Percentiles rank a stretch among this genome's conserved stretches.
Evolutionary conservation across 805 yeast species (phyloP).

Genomic region (Diddensiella transvaalensis): DNA sequence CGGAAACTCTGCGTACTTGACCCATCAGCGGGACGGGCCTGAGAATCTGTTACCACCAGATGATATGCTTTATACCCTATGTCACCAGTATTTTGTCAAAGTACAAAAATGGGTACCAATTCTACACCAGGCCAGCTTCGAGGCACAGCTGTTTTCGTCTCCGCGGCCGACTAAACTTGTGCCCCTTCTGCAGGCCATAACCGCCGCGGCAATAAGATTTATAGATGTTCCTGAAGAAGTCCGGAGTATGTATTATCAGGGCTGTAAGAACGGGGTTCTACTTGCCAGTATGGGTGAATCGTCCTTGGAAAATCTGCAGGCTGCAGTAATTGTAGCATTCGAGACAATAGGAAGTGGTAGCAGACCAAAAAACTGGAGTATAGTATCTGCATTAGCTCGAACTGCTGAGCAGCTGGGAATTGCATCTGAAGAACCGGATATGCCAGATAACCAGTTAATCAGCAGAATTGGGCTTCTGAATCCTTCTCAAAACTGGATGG

Average conservation of each 20-base stretch:
- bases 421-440: slow-evolving; percentile 12
- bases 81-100: slow-evolving; percentile 8
- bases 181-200: slow-evolving; percentile 11
- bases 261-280: slow-evolving; percentile 10
- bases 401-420: slow-evolving; percentile 15
- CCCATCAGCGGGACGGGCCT: neutral
- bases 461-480: slow-evolving; percentile 35
- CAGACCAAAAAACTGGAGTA: slow-evolving; percentile 14
- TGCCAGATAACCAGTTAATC: slow-evolving; percentile 1
- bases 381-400: slow-evolving; percentile 13
- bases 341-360: slow-evolving; percentile 12
- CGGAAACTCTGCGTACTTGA: neutral
- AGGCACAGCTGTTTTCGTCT: neutral
- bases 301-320: slow-evolving; percentile 15
- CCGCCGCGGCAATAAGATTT: slow-evolving; percentile 9
- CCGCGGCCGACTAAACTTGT: neutral
- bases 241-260: neutral
- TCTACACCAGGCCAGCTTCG: slow-evolving; percentile 8
- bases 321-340: slow-evolving; percentile 13
- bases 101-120: slow-evolving; percentile 17
- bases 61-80: slow-evolving; percentile 4
- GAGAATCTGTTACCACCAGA: slow-evolving; percentile 9
- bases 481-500: slow-evolving; percentile 41
- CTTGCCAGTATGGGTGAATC: slow-evolving; percentile 9
- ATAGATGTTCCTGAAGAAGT: neutral